A percentile compares a stretch with the other conserved stretches of the same genome.
Evolutionary conservation across 2,329 filamentous ascomycete genomes (phyloP).

Genomic region (Monilinia fructicola): DNA sequence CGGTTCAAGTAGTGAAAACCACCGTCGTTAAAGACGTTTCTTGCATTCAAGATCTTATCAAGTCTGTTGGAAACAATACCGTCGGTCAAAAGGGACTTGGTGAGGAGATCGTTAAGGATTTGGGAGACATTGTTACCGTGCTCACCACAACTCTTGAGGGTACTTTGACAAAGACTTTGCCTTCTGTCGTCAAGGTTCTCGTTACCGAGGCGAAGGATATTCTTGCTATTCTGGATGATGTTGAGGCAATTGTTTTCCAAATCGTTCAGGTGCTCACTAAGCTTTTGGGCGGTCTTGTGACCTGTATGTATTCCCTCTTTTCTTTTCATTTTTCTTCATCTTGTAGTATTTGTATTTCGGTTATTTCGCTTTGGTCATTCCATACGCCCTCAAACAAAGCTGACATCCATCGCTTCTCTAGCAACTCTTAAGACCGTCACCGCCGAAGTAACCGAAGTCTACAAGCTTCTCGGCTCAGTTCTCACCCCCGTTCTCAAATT

Average conservation of each 20-base stretch:
- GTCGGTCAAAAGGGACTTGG: not conserved
- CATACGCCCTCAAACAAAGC: not conserved
- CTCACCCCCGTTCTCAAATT: conserved; percentile 3
- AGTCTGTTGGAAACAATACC: not conserved
- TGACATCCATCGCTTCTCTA: not conserved
- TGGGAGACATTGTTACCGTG: not conserved
- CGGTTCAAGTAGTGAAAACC: not conserved
- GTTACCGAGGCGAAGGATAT: not conserved
- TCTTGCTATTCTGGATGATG: not conserved
- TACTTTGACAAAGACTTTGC: not conserved
- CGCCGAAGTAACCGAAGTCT: not conserved
- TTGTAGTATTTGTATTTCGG: too few species aligned
- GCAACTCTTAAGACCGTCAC: not conserved
- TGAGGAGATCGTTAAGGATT: not conserved
- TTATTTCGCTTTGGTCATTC: too few species aligned
- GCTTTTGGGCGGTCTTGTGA: not conserved
- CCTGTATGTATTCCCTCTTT: not conserved
- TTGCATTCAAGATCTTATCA: not conserved
- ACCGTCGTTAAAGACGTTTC: not conserved
- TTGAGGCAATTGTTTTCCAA: not conserved
- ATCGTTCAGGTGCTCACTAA: not conserved
- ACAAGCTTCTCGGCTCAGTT: not conserved
- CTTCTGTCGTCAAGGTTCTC: not conserved
- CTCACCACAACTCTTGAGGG: not conserved
- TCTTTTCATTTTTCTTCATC: too few species aligned